Evolutionary conservation across 805 yeast species (phyloP).

Genomic region (Torulaspora indica): DNA sequence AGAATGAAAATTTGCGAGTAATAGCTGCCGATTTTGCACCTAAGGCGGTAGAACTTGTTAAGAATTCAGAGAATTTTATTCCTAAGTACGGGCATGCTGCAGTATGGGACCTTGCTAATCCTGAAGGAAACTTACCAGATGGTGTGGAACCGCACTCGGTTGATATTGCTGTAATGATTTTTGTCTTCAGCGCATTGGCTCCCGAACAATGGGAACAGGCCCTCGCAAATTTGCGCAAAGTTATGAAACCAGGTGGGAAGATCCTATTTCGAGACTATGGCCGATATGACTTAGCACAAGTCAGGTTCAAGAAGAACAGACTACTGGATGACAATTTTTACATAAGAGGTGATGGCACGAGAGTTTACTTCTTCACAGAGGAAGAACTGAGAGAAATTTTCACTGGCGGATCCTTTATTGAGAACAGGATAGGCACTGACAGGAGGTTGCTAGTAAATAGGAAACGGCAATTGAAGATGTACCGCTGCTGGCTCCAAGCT

Average conservation of each 20-base stretch:
- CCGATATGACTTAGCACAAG: constrained; percentile 91
- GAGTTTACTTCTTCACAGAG: constrained; percentile 95
- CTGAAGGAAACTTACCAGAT: constrained; percentile 71
- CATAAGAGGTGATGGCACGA: constrained; percentile 95
- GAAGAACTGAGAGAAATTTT: constrained; percentile 80
- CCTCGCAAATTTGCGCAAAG: constrained; percentile 57
- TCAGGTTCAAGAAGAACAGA: constrained; percentile 85
- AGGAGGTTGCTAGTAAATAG: constrained; percentile 86
- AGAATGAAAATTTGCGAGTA: constrained; percentile 68
- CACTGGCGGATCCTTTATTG: constrained; percentile 54
- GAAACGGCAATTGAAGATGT: constrained; percentile 90
- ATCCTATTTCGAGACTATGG: constrained; percentile 92
- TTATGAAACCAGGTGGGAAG: constrained; percentile 89
- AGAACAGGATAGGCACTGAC: constrained; percentile 79
- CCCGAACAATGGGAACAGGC: constrained; percentile 91
- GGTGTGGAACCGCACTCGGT: constrained; percentile 75
- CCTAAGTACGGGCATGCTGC: constrained; percentile 66
- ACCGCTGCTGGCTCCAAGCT: constrained; percentile 94
- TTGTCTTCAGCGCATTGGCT: constrained; percentile 86
- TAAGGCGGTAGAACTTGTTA: constrained; percentile 84
- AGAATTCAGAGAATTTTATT: constrained; percentile 55
- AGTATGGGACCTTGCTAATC: constrained; percentile 93
- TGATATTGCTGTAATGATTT: constrained; percentile 91
- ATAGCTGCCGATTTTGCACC: constrained; percentile 87
- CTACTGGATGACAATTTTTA: constrained; percentile 88